phyloP scores from a whole-genome alignment of 345 rosid species.

The Gossypium longicalyx region DNA sequence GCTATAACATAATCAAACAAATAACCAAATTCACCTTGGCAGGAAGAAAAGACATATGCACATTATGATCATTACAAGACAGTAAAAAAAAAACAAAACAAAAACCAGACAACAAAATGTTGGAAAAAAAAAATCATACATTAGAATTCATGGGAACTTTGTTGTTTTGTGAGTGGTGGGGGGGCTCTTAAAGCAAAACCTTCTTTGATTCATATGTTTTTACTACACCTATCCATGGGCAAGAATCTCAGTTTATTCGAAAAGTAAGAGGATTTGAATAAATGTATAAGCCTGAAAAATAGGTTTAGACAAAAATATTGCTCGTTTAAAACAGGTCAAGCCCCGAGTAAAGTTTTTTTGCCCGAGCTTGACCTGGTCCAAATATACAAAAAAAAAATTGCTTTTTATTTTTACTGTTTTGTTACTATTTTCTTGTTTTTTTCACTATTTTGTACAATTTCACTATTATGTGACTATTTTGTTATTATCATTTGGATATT shows the following conservation, averaged over 20 bases:
- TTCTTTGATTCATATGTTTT: background rate
- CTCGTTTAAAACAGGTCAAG: no score
- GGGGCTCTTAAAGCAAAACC: background rate
- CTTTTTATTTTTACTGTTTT: no score
- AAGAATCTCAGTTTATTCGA: rapidly evolving
- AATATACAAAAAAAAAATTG: no score
- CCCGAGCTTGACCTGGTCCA: no score
- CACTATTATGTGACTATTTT: no score
- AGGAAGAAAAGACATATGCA: background rate
- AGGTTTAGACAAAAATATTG: rapidly evolving
- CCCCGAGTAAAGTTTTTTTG: no score
- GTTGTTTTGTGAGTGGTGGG: slow-evolving; percentile 2
- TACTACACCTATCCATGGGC: no score
- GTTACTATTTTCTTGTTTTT: no score
- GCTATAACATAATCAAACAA: background rate
- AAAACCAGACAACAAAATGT: background rate
- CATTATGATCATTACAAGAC: background rate
- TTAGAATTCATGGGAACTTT: background rate
- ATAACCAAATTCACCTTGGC: background rate
- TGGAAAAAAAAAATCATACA: background rate
- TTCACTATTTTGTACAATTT: no score
- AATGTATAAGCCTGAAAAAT: no score
- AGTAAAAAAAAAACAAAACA: background rate
- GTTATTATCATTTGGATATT: no score
- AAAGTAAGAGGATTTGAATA: no score